Base-by-base conservation (phyloP, 1,139 yeast genomes). In the Pichia sp. region DNA sequence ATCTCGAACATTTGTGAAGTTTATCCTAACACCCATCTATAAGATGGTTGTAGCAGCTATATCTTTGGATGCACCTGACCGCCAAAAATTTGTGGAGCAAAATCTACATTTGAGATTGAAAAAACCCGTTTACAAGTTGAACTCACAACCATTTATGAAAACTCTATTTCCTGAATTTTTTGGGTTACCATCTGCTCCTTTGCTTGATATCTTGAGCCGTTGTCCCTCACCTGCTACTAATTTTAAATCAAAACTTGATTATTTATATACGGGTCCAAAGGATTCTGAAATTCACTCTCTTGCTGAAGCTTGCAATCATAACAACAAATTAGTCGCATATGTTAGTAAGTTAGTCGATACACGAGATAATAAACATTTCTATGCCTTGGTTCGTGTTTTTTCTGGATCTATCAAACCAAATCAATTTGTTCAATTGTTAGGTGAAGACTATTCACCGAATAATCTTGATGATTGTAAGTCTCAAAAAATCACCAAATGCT, bases 21-120 rank as follows among this genome's bases (percentile, higher is more conserved):
- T 88, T 50, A 68, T 91, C 9, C 63, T 88, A 15, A 78, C 75
- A 17, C 98, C 98, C 0, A 54, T 93, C 6, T 91, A 89, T 63
- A 89, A 91, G 56, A 58, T 89, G 5, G 65, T 80, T 37, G 69
- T 86, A 0, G 71, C 76, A 32, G 66, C 84, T 0, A 53, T 91
- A 10, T 74, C 88, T 0, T 64, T 74, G 28, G 75, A 75, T 24
- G 62, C 72, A 1, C 60, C 62, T 2, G 68, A 67, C 0, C 56
- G 77, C 15, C 57, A 63, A 7, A 50, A 51, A 4, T 56, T 74
- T 21, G 61, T 85, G 25, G 67, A 69, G 57, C 54, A 64, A 1
- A 63, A 71, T 31, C 74, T 80, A 49, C 64, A 68, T 1, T 60
- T 79, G 3, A 49, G 60, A 1, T 49, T 50, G 4, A 49, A 80